Evolutionary conservation across 352 stramenopile genomes (phyloP).

Genomic region (Globisporangium nodosum): DNA sequence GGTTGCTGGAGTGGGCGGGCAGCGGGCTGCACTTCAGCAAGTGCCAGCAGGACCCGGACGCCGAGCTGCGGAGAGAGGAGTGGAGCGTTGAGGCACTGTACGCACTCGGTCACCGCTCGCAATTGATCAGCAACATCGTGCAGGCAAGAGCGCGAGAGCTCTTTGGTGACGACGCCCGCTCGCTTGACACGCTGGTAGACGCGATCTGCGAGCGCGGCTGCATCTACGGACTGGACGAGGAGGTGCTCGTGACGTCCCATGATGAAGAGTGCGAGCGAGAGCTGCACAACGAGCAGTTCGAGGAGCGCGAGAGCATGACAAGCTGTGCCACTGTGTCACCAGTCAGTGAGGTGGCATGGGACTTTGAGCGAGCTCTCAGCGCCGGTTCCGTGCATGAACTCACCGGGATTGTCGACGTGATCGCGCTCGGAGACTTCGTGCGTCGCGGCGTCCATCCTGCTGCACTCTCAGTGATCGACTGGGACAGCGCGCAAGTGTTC

Average conservation of each 20-base stretch:
- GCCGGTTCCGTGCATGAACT: conserved; percentile 7
- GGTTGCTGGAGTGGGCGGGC: conserved; percentile 71
- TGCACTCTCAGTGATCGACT: conserved; percentile 18
- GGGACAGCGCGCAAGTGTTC: conserved; percentile 21
- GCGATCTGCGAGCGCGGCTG: conserved; percentile 15
- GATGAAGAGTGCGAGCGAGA: conserved; percentile 53
- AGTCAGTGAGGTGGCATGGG: conserved; percentile 19
- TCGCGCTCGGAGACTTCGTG: conserved; percentile 4
- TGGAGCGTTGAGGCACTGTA: conserved; percentile 46
- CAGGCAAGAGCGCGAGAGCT: conserved; percentile 6
- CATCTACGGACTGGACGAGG: conserved; percentile 31
- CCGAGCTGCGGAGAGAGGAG: conserved; percentile 38
- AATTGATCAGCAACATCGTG: conserved; percentile 37
- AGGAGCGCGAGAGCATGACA: conserved; percentile 26
- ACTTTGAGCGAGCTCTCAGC: conserved; percentile 12
- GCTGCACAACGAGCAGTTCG: conserved; percentile 47
- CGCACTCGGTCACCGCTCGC: conserved; percentile 11
- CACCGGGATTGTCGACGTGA: neutral
- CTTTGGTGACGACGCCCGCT: neutral
- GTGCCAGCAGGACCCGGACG: conserved; percentile 13
- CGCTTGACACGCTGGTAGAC: conserved; percentile 6
- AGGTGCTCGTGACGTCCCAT: conserved; percentile 32
- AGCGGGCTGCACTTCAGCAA: conserved; percentile 71
- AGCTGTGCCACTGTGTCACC: conserved; percentile 10
- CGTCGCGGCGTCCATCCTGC: neutral